Percentiles rank a stretch among this genome's conserved stretches.
These are phyloP conservation scores for Fusarium algeriense DNA, from an alignment of 2,329 filamentous ascomycete genomes.

Conservation along the genomic window DNA sequence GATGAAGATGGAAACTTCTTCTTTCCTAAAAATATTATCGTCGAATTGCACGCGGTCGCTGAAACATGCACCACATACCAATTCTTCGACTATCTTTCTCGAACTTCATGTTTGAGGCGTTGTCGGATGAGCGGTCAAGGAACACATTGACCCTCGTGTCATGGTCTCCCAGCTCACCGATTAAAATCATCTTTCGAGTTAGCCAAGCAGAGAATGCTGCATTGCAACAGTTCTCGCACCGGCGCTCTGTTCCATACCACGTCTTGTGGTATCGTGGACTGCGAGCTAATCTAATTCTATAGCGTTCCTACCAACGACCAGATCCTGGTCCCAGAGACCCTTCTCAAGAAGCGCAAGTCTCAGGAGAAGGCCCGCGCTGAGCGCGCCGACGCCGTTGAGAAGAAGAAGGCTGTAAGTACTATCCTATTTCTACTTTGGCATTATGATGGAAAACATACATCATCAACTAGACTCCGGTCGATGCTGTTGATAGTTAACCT, in stretches of 20 bases:
- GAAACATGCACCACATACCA: conserved; percentile 44
- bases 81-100: conserved; percentile 55
- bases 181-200: conserved; percentile 85
- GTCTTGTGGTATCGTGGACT: conserved; percentile 68
- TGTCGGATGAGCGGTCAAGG: conserved; percentile 76
- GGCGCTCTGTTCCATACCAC: conserved; percentile 76
- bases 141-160: conserved; percentile 5
- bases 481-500: conserved; percentile 99
- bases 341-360: conserved; percentile 99
- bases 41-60: conserved; percentile 44
- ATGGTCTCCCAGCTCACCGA: conserved; percentile 71
- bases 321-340: conserved; percentile 97
- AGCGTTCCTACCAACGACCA: conserved; percentile 90
- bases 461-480: conserved; percentile 93
- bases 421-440: conserved; percentile 49
- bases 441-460: conserved; percentile 89
- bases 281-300: conserved; percentile 83
- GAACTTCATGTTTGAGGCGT: conserved; percentile 69
- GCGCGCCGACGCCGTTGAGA: conserved; percentile 80
- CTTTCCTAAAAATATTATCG: conserved; percentile 83
- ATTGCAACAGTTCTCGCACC: conserved; percentile 90
- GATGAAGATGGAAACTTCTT: conserved; percentile 75
- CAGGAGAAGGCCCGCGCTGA: conserved; percentile 99
- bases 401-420: conserved; percentile 90
- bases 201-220: conserved; percentile 92